These are phyloP conservation scores for Lentinula guzmanii DNA, from an alignment of 768 basidiomycete species.

Conservation along the genomic window DNA sequence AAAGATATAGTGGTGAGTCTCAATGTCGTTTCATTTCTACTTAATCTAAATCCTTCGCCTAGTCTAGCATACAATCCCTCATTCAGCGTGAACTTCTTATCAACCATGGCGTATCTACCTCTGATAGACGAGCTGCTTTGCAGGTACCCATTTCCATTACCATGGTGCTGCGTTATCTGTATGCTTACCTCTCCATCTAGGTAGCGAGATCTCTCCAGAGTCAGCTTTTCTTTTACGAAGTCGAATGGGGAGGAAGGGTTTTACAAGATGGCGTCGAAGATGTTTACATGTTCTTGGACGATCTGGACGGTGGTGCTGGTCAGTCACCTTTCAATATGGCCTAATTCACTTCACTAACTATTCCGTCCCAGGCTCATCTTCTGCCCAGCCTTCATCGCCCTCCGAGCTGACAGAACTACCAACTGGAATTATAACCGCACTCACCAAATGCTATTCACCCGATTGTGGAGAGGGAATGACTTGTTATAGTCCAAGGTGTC, in stretches of 20 bases:
- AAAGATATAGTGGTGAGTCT: constrained; percentile 82
- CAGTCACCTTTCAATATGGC: not conserved
- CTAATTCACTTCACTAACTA: no score
- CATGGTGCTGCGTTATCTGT: no score
- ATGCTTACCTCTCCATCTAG: constrained; percentile 41
- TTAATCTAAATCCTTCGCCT: no score
- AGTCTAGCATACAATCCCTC: constrained; percentile 34
- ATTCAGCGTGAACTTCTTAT: no score
- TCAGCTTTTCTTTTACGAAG: constrained; percentile 94
- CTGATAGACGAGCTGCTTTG: no score
- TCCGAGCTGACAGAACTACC: constrained; percentile 51
- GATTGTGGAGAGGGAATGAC: constrained; percentile 74
- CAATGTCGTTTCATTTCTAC: no score
- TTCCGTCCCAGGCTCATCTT: no score
- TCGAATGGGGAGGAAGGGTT: constrained; percentile 85
- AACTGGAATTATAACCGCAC: constrained; percentile 83
- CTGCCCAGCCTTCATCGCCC: no score
- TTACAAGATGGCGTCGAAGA: constrained; percentile 88
- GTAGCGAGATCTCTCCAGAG: constrained; percentile 88
- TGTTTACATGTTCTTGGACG: constrained; percentile 90
- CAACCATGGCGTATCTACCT: no score
- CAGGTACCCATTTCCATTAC: constrained; percentile 16
- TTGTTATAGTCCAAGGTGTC: constrained; percentile 84
- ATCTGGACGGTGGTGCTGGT: constrained; percentile 46
- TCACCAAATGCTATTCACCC: constrained; percentile 88